Evolutionary conservation across 768 basidiomycete genomes (phyloP), one percentile per base, ranked within the genome.

Genomic region (Agrocybe chaxingu): DNA sequence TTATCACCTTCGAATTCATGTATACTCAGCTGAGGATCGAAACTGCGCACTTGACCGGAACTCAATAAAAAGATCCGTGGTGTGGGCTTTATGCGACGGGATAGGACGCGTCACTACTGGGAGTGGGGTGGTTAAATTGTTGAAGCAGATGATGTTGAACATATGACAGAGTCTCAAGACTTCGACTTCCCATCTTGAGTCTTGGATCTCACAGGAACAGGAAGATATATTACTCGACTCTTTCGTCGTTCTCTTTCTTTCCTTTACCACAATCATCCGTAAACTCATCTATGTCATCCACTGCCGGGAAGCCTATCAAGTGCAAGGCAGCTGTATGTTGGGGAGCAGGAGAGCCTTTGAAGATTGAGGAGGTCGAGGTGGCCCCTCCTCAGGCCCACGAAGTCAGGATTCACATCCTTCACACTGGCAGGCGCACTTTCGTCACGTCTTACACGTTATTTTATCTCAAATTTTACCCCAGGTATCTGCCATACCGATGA

Each of bases 401-500:
- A 77, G 97, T 99, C 62, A 77, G 97, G 52, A 92, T 99, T 66
- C 81, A 85, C 61, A 92, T 99, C 59, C 77, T 96, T 19, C 81
- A 92, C 75, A 97, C 93, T 42, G 97, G 95, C 81, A 62, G 55
- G 76, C 64, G 24, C 24, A 5, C 24, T 24, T 3, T 5, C 24
- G 24, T 24, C 24, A 24, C 24, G 24, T 24, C 24, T 24, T 24
- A 24, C 5, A 24, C 24, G 24, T 16, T 16, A 16, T 16, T 16
- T 16, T 16, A 16, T 16, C 16, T 16, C 46, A 34, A 36, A 24
- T 42, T 38, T 33, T 12, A 16, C 16, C 1, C 24, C 38, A 89
- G 89, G 89, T 54, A 89, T 99, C 66, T 99, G 97, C 72, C 95
- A 98, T 70, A 98, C 96, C 62, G 95, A 98, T 63, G 94, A 95